phyloP scores from a whole-genome alignment of 2,329 filamentous ascomycete species.

The Myriosclerotinia scirpicola region DNA sequence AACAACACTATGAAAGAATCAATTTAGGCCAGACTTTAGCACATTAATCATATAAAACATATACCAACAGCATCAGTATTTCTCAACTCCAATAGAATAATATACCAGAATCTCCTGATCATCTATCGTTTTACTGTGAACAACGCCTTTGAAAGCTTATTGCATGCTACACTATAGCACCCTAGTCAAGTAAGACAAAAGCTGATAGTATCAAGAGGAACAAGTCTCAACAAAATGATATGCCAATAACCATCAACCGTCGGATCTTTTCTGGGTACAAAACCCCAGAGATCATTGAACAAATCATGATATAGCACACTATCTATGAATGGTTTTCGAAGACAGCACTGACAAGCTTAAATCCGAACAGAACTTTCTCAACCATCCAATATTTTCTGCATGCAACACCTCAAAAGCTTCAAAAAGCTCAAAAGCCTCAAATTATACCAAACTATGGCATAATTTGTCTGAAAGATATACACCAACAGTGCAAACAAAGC shows the following conservation, averaged over 20 bases:
- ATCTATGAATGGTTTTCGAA: no score
- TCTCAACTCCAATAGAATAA: background rate
- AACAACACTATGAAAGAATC: background rate
- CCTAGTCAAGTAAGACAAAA: background rate
- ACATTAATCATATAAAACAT: rapidly evolving
- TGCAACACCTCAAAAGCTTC: background rate
- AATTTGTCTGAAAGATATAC: no score
- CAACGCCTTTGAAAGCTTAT: background rate
- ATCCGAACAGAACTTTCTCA: background rate
- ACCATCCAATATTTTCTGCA: background rate
- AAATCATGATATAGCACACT: no score
- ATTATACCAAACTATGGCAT: no score
- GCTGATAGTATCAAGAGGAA: background rate
- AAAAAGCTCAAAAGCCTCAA: background rate
- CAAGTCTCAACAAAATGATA: background rate
- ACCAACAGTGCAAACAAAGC: no score
- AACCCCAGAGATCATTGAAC: no score
- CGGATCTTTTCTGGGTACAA: no score
- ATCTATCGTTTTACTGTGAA: background rate
- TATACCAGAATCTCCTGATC: rapidly evolving
- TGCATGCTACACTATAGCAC: background rate
- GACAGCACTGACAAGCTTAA: no score
- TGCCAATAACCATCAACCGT: no score
- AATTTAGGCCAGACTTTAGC: no score
- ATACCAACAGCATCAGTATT: background rate